These are phyloP conservation scores for Pythium oligandrum DNA, from an alignment of 352 stramenopile genomes.

Conservation along the genomic window DNA sequence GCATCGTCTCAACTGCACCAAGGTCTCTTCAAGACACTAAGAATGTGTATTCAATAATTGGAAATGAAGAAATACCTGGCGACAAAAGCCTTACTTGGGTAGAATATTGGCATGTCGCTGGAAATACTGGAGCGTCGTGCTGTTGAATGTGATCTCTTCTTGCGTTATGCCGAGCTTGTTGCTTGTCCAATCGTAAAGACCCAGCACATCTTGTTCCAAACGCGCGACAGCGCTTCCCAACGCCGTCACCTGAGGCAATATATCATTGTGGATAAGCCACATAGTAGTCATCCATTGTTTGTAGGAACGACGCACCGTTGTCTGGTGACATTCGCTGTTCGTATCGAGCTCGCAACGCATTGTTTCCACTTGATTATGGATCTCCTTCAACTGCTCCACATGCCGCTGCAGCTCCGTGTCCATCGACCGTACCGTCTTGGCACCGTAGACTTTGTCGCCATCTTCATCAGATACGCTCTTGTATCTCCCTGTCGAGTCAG, in stretches of 20 bases:
- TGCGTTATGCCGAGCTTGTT: conserved; percentile 22
- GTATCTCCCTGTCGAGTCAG: conserved; percentile 9
- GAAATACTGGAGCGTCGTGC: conserved; percentile 24
- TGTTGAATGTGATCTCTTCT: conserved; percentile 21
- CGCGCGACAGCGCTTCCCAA: conserved; percentile 23
- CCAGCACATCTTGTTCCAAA: conserved; percentile 39
- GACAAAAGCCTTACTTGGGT: conserved; percentile 10
- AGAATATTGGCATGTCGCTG: conserved; percentile 28
- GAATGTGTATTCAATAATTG: no score
- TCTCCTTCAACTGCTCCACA: conserved; percentile 8
- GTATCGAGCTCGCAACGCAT: conserved; percentile 9
- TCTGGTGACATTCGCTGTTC: conserved; percentile 5
- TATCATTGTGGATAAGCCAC: neutral
- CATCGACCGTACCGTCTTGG: conserved; percentile 12
- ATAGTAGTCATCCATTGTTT: neutral
- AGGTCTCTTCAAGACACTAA: no score
- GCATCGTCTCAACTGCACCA: no score
- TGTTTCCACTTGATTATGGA: neutral
- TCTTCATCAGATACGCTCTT: conserved; percentile 8
- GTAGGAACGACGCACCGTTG: conserved; percentile 4
- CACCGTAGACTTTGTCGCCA: conserved; percentile 17
- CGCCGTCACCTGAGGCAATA: conserved; percentile 20
- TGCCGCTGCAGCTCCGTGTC: conserved; percentile 12
- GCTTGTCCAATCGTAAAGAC: conserved; percentile 60
- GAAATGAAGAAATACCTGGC: no score